Evolutionary conservation across 108 stramenopile species (phyloP).

Genomic region (Fistulifera solaris): DNA sequence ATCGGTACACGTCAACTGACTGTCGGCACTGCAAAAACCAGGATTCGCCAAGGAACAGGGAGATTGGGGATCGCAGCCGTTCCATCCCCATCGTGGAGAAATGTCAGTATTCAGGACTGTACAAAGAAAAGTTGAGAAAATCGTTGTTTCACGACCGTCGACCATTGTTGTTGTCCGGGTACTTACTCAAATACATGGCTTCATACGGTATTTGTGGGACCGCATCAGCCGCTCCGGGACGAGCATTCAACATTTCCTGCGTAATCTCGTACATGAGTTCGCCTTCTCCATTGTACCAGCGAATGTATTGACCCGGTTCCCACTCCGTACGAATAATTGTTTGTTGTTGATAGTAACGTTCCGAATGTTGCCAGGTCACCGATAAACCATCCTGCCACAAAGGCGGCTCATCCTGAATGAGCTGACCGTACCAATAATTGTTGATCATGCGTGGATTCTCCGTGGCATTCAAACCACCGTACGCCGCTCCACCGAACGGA

Average conservation of each 20-base stretch:
- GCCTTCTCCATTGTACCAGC: conserved; percentile 9
- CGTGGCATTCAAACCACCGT: conserved; percentile 4
- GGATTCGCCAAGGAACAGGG: conserved; percentile 3
- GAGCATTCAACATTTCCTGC: not conserved
- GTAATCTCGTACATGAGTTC: conserved; percentile 6
- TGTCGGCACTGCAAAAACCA: not conserved
- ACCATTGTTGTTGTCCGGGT: too few species aligned
- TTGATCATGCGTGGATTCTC: conserved; percentile 2
- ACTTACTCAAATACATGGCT: conserved; percentile 14
- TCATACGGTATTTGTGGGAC: conserved; percentile 11
- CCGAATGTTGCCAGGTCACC: conserved; percentile 2
- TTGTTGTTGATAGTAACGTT: not conserved
- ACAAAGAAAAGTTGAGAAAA: too few species aligned
- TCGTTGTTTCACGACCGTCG: too few species aligned
- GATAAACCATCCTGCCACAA: conserved; percentile 8
- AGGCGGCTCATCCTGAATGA: not conserved
- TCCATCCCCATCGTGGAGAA: conserved; percentile 11
- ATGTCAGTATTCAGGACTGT: conserved; percentile 8
- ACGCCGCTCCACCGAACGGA: conserved; percentile 5
- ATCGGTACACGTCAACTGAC: conserved; percentile 9
- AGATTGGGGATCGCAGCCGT: conserved; percentile 2
- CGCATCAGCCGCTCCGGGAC: conserved; percentile 4
- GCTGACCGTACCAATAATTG: conserved; percentile 9
- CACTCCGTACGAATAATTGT: conserved; percentile 4
- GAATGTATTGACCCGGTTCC: conserved; percentile 8